Percentiles rank a stretch among this genome's conserved stretches.
These are phyloP conservation scores for Pseudonitzschia delicatissima DNA, from an alignment of 108 stramenopile genomes.

Conservation along the genomic window DNA sequence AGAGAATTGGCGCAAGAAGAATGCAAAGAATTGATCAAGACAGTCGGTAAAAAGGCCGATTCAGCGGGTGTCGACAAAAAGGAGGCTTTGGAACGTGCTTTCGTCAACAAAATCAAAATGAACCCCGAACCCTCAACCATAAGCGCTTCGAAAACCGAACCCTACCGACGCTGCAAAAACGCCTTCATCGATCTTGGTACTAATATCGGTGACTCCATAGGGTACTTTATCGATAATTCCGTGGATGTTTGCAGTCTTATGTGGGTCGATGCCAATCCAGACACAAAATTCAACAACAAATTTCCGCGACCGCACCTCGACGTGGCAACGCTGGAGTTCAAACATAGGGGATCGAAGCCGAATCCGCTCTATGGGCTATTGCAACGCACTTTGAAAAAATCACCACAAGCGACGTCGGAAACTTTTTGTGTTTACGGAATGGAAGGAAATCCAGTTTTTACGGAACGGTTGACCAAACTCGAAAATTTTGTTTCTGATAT, in stretches of 20 bases:
- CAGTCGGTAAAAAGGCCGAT: not conserved
- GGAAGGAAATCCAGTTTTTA: slow-evolving; percentile 52
- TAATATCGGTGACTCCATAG: slow-evolving; percentile 42
- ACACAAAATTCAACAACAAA: not conserved
- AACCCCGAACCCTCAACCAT: slow-evolving; percentile 2
- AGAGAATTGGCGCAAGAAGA: slow-evolving; percentile 2
- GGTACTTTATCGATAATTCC: slow-evolving; percentile 34
- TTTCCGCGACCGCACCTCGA: slow-evolving; percentile 31
- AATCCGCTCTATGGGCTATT: slow-evolving; percentile 24
- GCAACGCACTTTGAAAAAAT: not conserved
- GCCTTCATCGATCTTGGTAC: slow-evolving; percentile 43
- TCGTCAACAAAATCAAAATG: not conserved
- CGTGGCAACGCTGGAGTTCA: slow-evolving; percentile 17
- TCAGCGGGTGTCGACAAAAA: not conserved
- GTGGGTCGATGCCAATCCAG: slow-evolving; percentile 8
- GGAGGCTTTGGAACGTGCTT: not conserved
- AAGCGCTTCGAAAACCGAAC: not conserved
- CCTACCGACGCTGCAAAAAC: slow-evolving; percentile 26
- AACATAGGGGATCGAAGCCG: slow-evolving; percentile 5
- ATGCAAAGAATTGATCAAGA: slow-evolving; percentile 9
- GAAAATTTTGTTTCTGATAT: slow-evolving; percentile 32
- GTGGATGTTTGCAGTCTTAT: slow-evolving; percentile 32
- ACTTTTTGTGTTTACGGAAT: slow-evolving; percentile 40
- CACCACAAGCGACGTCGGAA: slow-evolving; percentile 10
- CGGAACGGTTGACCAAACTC: slow-evolving; percentile 28